A percentile compares a stretch with the other conserved stretches of the same genome.
Evolutionary conservation across 1,139 yeast species (phyloP).

Genomic region (Dujonia santamariae): DNA sequence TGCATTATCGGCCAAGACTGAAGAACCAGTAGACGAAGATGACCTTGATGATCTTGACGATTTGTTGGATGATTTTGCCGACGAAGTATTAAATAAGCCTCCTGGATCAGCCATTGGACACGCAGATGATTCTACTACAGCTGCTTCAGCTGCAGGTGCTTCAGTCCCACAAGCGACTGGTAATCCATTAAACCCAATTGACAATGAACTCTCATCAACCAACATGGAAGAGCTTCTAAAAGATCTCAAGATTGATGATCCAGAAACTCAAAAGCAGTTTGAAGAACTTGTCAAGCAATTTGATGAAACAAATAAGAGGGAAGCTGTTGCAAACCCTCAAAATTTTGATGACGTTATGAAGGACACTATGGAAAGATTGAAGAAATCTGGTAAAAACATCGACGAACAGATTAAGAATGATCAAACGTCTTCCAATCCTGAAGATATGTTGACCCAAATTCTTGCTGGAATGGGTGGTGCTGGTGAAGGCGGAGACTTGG

Average conservation of each 20-base stretch:
- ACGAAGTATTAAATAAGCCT: constrained; percentile 65
- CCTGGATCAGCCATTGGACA: constrained; percentile 44
- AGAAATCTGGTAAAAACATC: constrained; percentile 63
- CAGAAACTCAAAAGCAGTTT: constrained; percentile 57
- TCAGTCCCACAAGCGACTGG: constrained; percentile 12
- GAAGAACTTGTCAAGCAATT: constrained; percentile 48
- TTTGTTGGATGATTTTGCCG: constrained; percentile 72
- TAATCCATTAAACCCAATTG: constrained; percentile 19
- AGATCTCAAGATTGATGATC: constrained; percentile 55
- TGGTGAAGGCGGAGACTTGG: constrained; percentile 48
- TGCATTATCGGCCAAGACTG: constrained; percentile 1
- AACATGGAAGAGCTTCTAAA: constrained; percentile 55
- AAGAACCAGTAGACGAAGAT: constrained; percentile 39
- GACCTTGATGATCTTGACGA: constrained; percentile 76
- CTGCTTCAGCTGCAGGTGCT: constrained; percentile 13
- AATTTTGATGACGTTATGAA: constrained; percentile 76
- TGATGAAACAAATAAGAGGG: constrained; percentile 34
- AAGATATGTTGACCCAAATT: constrained; percentile 57
- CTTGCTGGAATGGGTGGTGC: constrained; percentile 44
- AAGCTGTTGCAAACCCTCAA: constrained; percentile 28
- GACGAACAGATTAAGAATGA: constrained; percentile 61
- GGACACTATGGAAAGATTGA: constrained; percentile 75
- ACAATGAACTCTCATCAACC: constrained; percentile 43
- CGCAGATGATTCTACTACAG: constrained; percentile 15
- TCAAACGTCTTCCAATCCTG: constrained; percentile 46